phyloP scores from a whole-genome alignment of 164 flowering plant genomes.

The Taxillus chinensis region DNA sequence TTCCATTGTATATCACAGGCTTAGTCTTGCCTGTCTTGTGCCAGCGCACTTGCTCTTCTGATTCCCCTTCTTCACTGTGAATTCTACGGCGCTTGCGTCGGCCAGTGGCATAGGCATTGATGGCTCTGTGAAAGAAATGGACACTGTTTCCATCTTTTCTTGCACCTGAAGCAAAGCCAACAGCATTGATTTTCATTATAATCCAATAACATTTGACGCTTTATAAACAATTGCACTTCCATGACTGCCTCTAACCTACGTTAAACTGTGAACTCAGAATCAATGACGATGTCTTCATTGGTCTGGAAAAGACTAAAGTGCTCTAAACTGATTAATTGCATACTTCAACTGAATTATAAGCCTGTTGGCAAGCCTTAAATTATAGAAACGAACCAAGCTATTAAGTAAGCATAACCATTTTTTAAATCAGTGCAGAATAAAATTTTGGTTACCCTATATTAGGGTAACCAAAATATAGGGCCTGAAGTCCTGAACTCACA shows the following conservation, averaged over 20 bases:
- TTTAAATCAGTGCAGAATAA: too few species aligned
- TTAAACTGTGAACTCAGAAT: background rate
- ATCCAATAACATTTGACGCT: background rate
- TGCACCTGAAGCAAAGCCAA: constrained; percentile 46
- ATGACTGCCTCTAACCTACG: background rate
- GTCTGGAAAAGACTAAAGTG: too few species aligned
- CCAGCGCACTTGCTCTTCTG: constrained; percentile 65
- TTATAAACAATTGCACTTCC: too few species aligned
- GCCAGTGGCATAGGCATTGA: constrained; percentile 83
- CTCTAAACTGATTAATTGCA: too few species aligned
- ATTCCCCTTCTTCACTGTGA: constrained; percentile 16
- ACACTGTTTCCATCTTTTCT: constrained; percentile 70
- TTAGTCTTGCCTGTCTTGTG: constrained; percentile 94
- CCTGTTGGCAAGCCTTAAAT: too few species aligned
- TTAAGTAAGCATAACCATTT: too few species aligned
- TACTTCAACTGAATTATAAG: too few species aligned
- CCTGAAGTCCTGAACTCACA: too few species aligned
- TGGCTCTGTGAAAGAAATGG: constrained; percentile 69
- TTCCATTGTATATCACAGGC: constrained; percentile 54
- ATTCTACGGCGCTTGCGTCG: constrained; percentile 81
- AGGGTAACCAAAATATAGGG: too few species aligned
- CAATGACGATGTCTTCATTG: background rate
- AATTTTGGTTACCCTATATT: too few species aligned
- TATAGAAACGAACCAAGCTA: too few species aligned
- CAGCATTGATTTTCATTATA: background rate